phyloP scores from a whole-genome alignment of 495 filamentous ascomycete genomes.

The Aspergillus campestris region DNA sequence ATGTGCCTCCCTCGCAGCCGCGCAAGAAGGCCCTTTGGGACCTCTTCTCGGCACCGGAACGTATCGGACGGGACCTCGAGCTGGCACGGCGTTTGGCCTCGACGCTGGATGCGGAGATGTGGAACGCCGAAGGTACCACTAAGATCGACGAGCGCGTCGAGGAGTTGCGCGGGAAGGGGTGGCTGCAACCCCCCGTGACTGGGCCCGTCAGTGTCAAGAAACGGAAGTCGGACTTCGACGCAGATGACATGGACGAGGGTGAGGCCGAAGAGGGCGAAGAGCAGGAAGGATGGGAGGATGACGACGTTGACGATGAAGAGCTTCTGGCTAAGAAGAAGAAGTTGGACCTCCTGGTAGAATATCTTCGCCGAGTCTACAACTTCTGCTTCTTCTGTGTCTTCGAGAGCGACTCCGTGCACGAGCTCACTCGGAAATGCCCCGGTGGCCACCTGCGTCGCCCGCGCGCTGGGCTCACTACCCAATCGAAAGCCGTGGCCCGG shows the following conservation, averaged over 20 bases:
- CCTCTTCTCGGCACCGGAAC: constrained; percentile 82
- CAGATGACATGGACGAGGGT: constrained; percentile 62
- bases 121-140: constrained; percentile 56
- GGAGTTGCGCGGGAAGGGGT: constrained; percentile 61
- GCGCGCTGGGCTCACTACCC: constrained; percentile 66
- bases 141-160: constrained; percentile 85
- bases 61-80: constrained; percentile 76
- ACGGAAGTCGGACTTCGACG: constrained; percentile 48
- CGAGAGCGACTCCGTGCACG: constrained; percentile 93
- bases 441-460: constrained; percentile 93
- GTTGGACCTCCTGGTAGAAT: constrained; percentile 91
- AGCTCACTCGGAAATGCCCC: constrained; percentile 89
- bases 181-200: constrained; percentile 59
- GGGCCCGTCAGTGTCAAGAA: constrained; percentile 51
- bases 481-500: constrained; percentile 75
- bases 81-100: constrained; percentile 65
- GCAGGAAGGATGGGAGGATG: constrained; percentile 67
- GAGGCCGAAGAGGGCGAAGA: constrained; percentile 65
- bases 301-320: constrained; percentile 83
- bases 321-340: constrained; percentile 92
- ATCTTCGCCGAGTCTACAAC: constrained; percentile 90
- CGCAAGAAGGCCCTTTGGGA: constrained; percentile 98
- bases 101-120: constrained; percentile 77
- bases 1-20: constrained; percentile 75
- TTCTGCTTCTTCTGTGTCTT: constrained; percentile 99